Evolutionary conservation across 1,139 yeast species (phyloP).

Genomic region (Debaryomycetaceae sp.): DNA sequence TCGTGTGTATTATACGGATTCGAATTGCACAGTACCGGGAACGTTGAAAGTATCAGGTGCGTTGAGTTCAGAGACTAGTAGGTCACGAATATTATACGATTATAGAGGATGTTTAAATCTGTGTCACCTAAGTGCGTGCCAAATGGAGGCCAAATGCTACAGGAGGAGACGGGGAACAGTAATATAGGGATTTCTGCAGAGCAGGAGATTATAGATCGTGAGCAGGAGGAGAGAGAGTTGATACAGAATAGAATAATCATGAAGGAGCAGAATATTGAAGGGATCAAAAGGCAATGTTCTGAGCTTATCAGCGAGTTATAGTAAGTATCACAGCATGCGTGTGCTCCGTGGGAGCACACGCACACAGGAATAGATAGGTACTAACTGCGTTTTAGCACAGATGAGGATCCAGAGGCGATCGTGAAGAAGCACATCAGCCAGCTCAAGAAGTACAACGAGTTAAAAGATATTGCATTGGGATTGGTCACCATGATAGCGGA

Average conservation of each 20-base stretch:
- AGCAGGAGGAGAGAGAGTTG: slow-evolving; percentile 11
- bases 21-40: too few relatives aligned
- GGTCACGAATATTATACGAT: too few relatives aligned
- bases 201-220: not conserved
- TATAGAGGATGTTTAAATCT: not conserved
- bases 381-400: slow-evolving; percentile 12
- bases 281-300: slow-evolving; percentile 35
- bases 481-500: slow-evolving; percentile 51
- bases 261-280: slow-evolving; percentile 28
- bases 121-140: not conserved
- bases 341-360: not conserved
- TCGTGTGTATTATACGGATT: too few relatives aligned
- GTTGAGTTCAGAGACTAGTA: too few relatives aligned
- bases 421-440: slow-evolving; percentile 43
- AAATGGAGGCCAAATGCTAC: not conserved
- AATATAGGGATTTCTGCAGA: not conserved
- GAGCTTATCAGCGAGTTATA: slow-evolving; percentile 34
- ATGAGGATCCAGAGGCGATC: slow-evolving; percentile 30
- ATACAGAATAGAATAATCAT: slow-evolving; percentile 9
- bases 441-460: slow-evolving; percentile 45
- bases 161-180: not conserved
- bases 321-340: slow-evolving; percentile 8
- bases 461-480: slow-evolving; percentile 49
- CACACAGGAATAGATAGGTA: not conserved
- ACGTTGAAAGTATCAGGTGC: too few relatives aligned